Conservation (phyloP, 805 yeast genomes). For the Zygoascus biomembranicola region DNA sequence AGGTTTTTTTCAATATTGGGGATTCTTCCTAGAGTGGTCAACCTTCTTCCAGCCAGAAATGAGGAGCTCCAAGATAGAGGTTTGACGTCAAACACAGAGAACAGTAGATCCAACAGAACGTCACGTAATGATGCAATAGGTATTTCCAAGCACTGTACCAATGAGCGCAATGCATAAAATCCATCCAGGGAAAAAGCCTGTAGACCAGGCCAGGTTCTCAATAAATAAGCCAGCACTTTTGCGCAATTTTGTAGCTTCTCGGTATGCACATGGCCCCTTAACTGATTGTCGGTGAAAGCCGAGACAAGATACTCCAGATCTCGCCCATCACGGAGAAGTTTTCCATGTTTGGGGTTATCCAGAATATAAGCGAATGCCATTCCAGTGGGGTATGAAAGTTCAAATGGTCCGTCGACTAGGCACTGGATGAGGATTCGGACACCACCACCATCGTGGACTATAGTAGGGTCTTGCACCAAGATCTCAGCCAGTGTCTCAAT, state of each 20-base stretch:
- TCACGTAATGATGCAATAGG: conserved; percentile 48
- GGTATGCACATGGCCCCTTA: conserved; percentile 38
- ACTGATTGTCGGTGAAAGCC: conserved; percentile 59
- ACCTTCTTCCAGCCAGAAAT: conserved; percentile 25
- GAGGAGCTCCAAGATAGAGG: conserved; percentile 45
- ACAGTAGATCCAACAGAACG: conserved; percentile 60
- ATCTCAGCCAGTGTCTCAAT: conserved; percentile 49
- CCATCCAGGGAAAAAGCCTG: conserved; percentile 52
- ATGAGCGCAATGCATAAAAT: conserved; percentile 45
- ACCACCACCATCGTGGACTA: conserved; percentile 39
- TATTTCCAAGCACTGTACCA: conserved; percentile 54
- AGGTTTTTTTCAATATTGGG: conserved; percentile 33
- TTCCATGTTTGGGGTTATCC: conserved; percentile 48
- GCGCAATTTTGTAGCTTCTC: conserved; percentile 56
- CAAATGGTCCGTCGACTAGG: conserved; percentile 48
- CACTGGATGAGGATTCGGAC: conserved; percentile 37
- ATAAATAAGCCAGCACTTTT: conserved; percentile 46
- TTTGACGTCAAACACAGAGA: conserved; percentile 56
- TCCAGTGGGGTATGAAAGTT: conserved; percentile 35
- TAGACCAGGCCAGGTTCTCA: conserved; percentile 74
- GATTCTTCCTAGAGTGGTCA: conserved; percentile 15
- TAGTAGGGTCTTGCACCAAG: conserved; percentile 36
- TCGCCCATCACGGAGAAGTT: conserved; percentile 47
- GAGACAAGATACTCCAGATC: conserved; percentile 58
- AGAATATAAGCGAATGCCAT: conserved; percentile 47